Evolutionary conservation across 2,329 filamentous ascomycete species (phyloP).

Genomic region (Aspergillus luchuensis): DNA sequence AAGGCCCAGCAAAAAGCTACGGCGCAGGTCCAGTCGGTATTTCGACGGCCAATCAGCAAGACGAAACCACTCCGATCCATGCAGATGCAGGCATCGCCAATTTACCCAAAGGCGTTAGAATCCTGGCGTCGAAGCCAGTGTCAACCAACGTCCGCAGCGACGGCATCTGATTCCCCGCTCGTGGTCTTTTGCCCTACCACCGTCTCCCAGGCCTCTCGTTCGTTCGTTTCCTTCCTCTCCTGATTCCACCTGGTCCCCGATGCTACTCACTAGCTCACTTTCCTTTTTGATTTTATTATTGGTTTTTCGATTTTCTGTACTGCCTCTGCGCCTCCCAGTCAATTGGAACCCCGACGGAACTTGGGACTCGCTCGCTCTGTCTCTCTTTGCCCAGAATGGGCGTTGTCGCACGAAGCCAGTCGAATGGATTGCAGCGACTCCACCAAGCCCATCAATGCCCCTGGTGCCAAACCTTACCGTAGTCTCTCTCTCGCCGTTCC

Average conservation of each 20-base stretch:
- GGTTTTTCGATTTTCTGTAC: too few species aligned
- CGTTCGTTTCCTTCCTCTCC: not conserved
- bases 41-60: not conserved
- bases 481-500: constrained; percentile 10
- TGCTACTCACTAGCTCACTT: constrained; percentile 2
- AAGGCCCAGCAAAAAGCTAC: not conserved
- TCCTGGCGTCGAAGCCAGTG: too few species aligned
- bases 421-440: constrained; percentile 10
- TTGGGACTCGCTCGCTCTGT: constrained; percentile 8
- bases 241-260: constrained; percentile 1
- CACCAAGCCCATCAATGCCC: constrained; percentile 15
- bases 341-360: constrained; percentile 13
- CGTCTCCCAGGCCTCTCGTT: not conserved
- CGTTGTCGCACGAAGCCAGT: constrained; percentile 7
- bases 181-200: not conserved
- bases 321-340: constrained; percentile 1
- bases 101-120: not conserved
- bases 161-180: constrained; percentile 3
- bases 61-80: not conserved
- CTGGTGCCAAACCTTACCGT: constrained; percentile 17
- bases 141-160: not conserved
- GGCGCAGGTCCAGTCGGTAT: not conserved
- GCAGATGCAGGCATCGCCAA: not conserved
- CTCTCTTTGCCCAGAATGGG: constrained; percentile 5
- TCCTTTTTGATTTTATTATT: too few species aligned